Conservation (phyloP, 1,284 basidiomycete species). For the Irpex lacteus region DNA sequence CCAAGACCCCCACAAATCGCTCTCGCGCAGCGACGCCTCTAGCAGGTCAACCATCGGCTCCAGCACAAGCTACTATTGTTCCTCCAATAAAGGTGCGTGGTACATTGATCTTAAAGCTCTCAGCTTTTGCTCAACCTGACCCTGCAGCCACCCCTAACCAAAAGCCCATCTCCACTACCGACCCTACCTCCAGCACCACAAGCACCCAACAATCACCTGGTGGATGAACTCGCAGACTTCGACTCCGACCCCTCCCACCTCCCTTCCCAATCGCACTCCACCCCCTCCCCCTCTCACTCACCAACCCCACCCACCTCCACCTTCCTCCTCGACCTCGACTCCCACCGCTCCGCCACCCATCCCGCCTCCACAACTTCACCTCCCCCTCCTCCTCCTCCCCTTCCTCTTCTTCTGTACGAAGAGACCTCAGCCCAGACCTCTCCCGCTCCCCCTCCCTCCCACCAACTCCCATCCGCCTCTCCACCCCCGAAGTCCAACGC, state of each 20-base stretch:
- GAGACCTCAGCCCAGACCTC: constrained; percentile 15
- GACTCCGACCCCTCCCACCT: constrained; percentile 62
- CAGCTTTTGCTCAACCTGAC: no score
- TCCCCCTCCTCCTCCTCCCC: no score
- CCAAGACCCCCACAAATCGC: constrained; percentile 17
- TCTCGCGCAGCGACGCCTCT: not conserved
- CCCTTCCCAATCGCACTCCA: no score
- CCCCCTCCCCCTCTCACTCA: constrained; percentile 1
- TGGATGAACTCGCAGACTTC: constrained; percentile 56
- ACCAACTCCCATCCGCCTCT: constrained; percentile 25
- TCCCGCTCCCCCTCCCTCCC: constrained; percentile 32
- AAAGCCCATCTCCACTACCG: not conserved
- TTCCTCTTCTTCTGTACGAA: no score
- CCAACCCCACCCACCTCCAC: no score
- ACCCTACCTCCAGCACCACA: not conserved
- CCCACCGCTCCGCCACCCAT: constrained; percentile 6
- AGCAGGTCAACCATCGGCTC: not conserved
- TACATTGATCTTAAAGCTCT: not conserved
- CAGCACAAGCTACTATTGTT: not conserved
- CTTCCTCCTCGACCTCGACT: constrained; percentile 16
- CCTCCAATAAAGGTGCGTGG: not conserved
- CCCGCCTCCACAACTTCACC: not conserved
- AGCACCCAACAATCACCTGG: constrained; percentile 32
- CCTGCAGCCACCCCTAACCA: not conserved
- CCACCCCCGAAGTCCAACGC: constrained; percentile 28